phyloP scores from a whole-genome alignment of 2,329 filamentous ascomycete genomes.

The Trichoderma simmonsii region DNA sequence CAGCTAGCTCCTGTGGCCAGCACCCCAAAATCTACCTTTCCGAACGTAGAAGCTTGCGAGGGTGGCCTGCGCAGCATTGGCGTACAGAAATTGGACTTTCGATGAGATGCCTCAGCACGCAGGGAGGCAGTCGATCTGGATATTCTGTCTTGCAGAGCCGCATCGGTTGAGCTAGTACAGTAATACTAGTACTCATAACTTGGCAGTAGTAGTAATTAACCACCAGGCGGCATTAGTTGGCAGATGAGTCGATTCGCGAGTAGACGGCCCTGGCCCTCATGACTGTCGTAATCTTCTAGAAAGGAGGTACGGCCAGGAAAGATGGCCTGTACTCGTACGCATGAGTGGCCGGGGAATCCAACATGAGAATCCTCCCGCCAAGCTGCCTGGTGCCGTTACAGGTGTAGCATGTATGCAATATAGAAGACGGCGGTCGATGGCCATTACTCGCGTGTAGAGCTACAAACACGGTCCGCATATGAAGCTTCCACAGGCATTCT shows the following conservation, averaged over 20 bases:
- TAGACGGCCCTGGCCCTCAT: not conserved
- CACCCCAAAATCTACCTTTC: not conserved
- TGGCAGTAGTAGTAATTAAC: not conserved
- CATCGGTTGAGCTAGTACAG: not conserved
- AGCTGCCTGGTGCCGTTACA: not conserved
- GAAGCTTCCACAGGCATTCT: not conserved
- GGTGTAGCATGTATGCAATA: not conserved
- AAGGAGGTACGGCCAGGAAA: not conserved
- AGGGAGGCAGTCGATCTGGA: not conserved
- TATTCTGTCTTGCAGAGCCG: constrained; percentile 5
- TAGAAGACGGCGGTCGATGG: not conserved
- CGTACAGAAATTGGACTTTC: not conserved
- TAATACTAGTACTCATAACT: not conserved
- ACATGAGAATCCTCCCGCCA: not conserved
- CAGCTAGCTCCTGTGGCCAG: not conserved
- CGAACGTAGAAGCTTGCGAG: not conserved
- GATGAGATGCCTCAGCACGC: not conserved
- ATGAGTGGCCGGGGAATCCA: not conserved
- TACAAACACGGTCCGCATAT: not conserved
- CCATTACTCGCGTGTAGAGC: not conserved
- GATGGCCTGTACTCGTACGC: not conserved
- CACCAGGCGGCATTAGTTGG: not conserved
- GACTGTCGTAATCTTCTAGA: constrained; percentile 3
- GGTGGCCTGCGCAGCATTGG: not conserved
- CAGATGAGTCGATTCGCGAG: constrained; percentile 9